Conservation (phyloP, 2,329 filamentous ascomycete species). For the Magnaporthiopsis rhizophila region DNA sequence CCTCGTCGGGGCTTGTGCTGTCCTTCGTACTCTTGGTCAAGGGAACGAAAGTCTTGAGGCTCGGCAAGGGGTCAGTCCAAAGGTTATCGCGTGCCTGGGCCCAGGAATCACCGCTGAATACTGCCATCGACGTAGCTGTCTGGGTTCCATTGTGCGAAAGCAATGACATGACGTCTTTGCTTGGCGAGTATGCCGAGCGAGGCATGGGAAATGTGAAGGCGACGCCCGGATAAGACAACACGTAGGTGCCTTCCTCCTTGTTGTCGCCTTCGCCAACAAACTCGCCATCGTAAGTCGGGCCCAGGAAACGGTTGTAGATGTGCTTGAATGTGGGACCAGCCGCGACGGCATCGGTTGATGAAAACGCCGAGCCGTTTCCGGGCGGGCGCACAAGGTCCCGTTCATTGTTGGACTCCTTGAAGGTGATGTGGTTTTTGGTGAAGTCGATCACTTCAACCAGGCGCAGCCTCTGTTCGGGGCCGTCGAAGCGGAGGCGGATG, state of each 20-base stretch:
- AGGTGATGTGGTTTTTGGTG: slow-evolving; percentile 71
- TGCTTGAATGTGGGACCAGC: slow-evolving; percentile 73
- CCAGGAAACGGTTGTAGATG: slow-evolving; percentile 88
- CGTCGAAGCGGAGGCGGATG: slow-evolving; percentile 84
- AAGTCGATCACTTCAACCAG: slow-evolving; percentile 91
- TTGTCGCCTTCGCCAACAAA: slow-evolving; percentile 54
- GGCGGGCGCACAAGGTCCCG: slow-evolving; percentile 66
- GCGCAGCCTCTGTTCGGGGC: slow-evolving; percentile 81
- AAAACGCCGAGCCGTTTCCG: slow-evolving; percentile 11
- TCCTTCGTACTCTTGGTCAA: slow-evolving; percentile 41
- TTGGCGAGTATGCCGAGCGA: slow-evolving; percentile 63
- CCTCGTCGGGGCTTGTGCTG: slow-evolving; percentile 59
- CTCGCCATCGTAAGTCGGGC: slow-evolving; percentile 89
- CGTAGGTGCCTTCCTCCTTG: slow-evolving; percentile 63
- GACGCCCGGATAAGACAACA: slow-evolving; percentile 89
- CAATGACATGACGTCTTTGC: slow-evolving; percentile 76
- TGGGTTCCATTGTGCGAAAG: slow-evolving; percentile 71
- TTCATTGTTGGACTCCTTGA: slow-evolving; percentile 58
- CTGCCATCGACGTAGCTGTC: slow-evolving; percentile 76
- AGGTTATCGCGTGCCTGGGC: slow-evolving; percentile 68
- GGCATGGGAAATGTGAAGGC: slow-evolving; percentile 85
- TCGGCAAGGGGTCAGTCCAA: slow-evolving; percentile 67
- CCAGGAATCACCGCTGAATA: slow-evolving; percentile 90
- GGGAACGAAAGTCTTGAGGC: slow-evolving; percentile 63
- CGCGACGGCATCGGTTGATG: slow-evolving; percentile 8